Percentiles rank a stretch among this genome's conserved stretches.
phyloP scores from a whole-genome alignment of 441 rosid genomes.

The Croton setiger region DNA sequence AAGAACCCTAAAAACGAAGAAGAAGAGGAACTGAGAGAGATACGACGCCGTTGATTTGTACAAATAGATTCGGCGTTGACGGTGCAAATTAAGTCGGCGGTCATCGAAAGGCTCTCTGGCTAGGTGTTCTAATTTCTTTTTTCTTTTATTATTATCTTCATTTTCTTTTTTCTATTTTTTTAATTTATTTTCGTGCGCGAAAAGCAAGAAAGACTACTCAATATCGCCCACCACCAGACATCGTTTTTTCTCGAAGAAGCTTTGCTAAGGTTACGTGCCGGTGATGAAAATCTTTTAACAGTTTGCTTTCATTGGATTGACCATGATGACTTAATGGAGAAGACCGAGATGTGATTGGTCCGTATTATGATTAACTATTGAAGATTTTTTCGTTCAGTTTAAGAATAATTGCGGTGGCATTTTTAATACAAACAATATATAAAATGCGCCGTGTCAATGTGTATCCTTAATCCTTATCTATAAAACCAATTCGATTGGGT shows the following conservation, averaged over 20 bases:
- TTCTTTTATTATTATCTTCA: neutral
- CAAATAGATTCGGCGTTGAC: conserved; percentile 21
- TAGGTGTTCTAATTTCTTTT: neutral
- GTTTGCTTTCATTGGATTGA: conserved; percentile 6
- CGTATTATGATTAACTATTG: too few species aligned
- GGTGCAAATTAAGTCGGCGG: conserved; percentile 46
- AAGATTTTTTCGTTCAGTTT: too few species aligned
- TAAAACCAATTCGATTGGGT: too few species aligned
- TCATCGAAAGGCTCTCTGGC: neutral
- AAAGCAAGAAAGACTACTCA: conserved; percentile 36
- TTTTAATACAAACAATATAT: too few species aligned
- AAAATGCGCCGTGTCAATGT: too few species aligned
- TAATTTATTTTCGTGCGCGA: conserved; percentile 42
- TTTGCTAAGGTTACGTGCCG: neutral
- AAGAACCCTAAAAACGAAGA: neutral
- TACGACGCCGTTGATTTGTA: conserved; percentile 33
- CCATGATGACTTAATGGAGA: neutral
- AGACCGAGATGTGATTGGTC: neutral
- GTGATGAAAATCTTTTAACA: neutral
- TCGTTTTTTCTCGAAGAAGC: too few species aligned
- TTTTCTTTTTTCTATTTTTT: neutral
- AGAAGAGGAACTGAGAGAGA: conserved; percentile 25
- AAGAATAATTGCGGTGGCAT: too few species aligned
- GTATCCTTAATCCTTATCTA: too few species aligned
- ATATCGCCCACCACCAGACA: neutral